A percentile compares a stretch with the other conserved stretches of the same genome.
Evolutionary conservation across 140 eudicot species (phyloP).

Genomic region (Bidens hawaiensis): DNA sequence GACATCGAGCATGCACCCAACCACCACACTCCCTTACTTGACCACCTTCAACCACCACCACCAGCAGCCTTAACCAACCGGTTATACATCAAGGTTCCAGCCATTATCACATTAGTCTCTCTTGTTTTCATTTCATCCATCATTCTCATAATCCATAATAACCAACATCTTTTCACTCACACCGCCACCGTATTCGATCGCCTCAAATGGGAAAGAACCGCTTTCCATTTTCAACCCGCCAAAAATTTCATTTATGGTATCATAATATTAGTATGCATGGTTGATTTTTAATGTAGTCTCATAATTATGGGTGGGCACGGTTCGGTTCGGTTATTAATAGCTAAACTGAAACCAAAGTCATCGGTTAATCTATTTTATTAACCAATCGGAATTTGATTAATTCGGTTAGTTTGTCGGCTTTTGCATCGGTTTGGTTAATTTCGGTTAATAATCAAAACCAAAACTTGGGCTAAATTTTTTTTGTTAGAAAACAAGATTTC

Average conservation of each 20-base stretch:
- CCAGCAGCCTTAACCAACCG: not conserved
- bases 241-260: slow-evolving; percentile 41
- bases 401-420: too few relatives aligned
- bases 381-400: too few relatives aligned
- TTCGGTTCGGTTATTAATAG: too few relatives aligned
- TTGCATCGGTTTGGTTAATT: too few relatives aligned
- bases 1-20: slow-evolving; percentile 19
- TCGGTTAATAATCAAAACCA: too few relatives aligned
- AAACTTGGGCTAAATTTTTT: too few relatives aligned
- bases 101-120: slow-evolving; percentile 10
- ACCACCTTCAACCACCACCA: slow-evolving; percentile 21
- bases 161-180: slow-evolving; percentile 7
- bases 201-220: slow-evolving; percentile 30
- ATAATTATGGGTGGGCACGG: too few relatives aligned
- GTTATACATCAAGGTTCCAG: slow-evolving; percentile 13
- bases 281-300: too few relatives aligned
- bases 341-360: too few relatives aligned
- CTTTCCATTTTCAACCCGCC: slow-evolving; percentile 38
- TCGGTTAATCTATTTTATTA: too few relatives aligned
- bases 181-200: slow-evolving; percentile 6
- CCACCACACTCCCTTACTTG: slow-evolving; percentile 11
- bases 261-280: too few relatives aligned
- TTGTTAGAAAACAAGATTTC: too few relatives aligned
- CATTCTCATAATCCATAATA: not conserved
- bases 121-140: slow-evolving; percentile 16